phyloP scores from a whole-genome alignment of 2,329 filamentous ascomycete species.

The Aspergillus fructus region DNA sequence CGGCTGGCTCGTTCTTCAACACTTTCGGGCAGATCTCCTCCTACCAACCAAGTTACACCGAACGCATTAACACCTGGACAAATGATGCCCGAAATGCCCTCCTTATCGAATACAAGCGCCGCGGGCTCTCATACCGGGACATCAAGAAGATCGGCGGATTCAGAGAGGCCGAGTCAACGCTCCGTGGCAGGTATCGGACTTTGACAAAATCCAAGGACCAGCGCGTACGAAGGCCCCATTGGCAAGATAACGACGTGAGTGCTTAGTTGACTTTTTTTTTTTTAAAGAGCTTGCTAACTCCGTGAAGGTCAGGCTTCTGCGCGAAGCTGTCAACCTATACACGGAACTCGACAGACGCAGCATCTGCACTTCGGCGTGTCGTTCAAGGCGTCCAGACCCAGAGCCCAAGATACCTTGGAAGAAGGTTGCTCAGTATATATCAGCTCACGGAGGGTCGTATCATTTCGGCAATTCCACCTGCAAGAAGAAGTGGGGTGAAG shows the following conservation, averaged over 20 bases:
- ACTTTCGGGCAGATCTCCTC: neutral
- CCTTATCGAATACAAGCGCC: slow-evolving; percentile 41
- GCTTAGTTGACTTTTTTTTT: too few relatives aligned
- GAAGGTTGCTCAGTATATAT: slow-evolving; percentile 56
- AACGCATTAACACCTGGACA: slow-evolving; percentile 15
- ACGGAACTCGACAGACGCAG: slow-evolving; percentile 17
- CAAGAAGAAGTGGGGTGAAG: slow-evolving; percentile 61
- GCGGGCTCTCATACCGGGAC: slow-evolving; percentile 48
- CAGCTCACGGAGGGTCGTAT: slow-evolving; percentile 54
- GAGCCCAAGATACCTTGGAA: slow-evolving; percentile 58
- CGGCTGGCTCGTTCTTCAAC: neutral
- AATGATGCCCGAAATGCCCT: slow-evolving; percentile 36
- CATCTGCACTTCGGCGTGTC: slow-evolving; percentile 4
- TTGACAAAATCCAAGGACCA: slow-evolving; percentile 48
- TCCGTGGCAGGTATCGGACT: slow-evolving; percentile 48
- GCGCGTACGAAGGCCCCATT: slow-evolving; percentile 46
- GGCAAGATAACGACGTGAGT: slow-evolving; percentile 45
- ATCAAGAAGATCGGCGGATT: slow-evolving; percentile 46
- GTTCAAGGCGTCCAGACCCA: slow-evolving; percentile 12
- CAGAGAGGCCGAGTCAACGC: slow-evolving; percentile 48
- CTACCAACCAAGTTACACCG: neutral
- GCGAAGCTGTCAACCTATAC: slow-evolving; percentile 36
- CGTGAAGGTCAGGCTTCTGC: slow-evolving; percentile 39
- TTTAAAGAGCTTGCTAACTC: neutral
- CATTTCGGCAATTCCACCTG: slow-evolving; percentile 61